A percentile compares a stretch with the other conserved stretches of the same genome.
These are phyloP conservation scores for Quercus tomentella DNA, from an alignment of 331 rosid species.

Conservation along the genomic window DNA sequence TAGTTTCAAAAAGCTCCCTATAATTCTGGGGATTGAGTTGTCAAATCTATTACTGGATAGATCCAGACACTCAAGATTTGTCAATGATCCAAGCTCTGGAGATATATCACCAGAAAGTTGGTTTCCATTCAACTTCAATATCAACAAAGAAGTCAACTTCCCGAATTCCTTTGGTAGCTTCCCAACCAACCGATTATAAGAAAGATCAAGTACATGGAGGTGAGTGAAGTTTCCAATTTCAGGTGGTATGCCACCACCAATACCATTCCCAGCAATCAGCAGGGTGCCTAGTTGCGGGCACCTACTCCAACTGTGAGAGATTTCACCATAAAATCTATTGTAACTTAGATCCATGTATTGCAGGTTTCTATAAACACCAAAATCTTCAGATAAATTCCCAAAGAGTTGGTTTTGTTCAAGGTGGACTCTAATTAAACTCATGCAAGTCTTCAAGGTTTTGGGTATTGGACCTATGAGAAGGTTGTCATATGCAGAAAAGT, in stretches of 20 bases:
- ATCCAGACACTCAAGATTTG: not conserved
- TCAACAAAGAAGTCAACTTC: not conserved
- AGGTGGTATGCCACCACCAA: not conserved
- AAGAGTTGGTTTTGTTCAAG: not conserved
- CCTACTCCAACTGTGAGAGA: not conserved
- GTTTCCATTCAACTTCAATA: not conserved
- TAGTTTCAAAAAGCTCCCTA: not conserved
- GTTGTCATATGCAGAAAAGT: not conserved
- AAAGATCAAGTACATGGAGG: not conserved
- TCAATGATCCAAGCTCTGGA: not conserved
- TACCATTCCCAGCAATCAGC: not conserved
- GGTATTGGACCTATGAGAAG: not conserved
- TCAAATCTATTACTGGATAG: not conserved
- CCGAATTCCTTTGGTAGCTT: constrained; percentile 1
- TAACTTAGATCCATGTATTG: not conserved
- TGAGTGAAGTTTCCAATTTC: not conserved
- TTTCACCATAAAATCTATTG: not conserved
- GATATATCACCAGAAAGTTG: not conserved
- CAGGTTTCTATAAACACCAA: not conserved
- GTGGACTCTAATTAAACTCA: no score
- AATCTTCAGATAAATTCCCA: not conserved
- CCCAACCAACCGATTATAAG: constrained; percentile 9
- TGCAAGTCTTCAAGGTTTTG: not conserved
- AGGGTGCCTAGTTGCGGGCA: not conserved
- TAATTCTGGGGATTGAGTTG: not conserved